These are phyloP conservation scores for Arthrobotrys conoides DNA, from an alignment of 2,329 filamentous ascomycete genomes.

Conservation along the genomic window DNA sequence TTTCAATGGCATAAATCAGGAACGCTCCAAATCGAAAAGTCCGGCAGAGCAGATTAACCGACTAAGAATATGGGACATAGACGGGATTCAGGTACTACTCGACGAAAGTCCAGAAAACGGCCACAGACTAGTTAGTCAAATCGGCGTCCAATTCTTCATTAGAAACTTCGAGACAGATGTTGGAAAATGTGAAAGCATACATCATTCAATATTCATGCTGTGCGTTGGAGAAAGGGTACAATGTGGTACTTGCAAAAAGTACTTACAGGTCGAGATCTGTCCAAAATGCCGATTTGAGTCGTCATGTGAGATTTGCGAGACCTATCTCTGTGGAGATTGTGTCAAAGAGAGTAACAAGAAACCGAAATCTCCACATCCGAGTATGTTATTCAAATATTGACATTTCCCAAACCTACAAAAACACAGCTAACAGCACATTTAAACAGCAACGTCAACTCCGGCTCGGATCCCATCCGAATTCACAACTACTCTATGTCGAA, in stretches of 20 bases:
- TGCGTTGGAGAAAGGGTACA: constrained; percentile 41
- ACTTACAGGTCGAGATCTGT: constrained; percentile 31
- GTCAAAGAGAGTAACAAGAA: constrained; percentile 1
- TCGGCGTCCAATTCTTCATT: constrained; percentile 50
- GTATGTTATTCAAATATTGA: not conserved
- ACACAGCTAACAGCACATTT: not conserved
- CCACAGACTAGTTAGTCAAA: constrained; percentile 42
- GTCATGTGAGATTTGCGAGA: constrained; percentile 52
- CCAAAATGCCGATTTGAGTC: constrained; percentile 52
- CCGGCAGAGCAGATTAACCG: constrained; percentile 44
- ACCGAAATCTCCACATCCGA: constrained; percentile 1
- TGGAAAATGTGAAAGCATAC: constrained; percentile 30
- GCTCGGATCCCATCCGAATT: constrained; percentile 16
- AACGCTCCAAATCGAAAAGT: constrained; percentile 22
- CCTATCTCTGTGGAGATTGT: constrained; percentile 39
- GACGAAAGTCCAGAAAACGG: constrained; percentile 48
- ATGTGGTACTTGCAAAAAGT: constrained; percentile 30
- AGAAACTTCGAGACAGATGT: constrained; percentile 53
- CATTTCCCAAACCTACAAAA: not conserved
- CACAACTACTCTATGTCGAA: constrained; percentile 32
- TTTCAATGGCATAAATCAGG: constrained; percentile 38
- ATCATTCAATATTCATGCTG: constrained; percentile 48
- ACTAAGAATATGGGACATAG: constrained; percentile 56
- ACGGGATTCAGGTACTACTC: constrained; percentile 39
- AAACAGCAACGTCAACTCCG: not conserved